phyloP scores from a whole-genome alignment of 139 green algal species.

The Chlamydomonas incerta region DNA sequence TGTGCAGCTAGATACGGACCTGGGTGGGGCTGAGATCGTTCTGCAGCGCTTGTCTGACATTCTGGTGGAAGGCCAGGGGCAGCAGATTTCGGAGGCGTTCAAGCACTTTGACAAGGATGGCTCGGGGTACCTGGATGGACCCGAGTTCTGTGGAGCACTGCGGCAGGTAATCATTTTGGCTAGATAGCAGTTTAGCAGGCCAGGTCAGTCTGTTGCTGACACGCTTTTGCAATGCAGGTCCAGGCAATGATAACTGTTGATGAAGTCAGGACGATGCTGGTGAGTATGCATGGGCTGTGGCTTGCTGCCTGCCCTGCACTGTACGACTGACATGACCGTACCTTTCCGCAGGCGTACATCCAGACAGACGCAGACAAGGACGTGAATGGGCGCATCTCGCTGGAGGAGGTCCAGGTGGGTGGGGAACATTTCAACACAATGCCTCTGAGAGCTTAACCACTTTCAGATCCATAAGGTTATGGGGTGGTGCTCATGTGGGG shows the following conservation, averaged over 20 bases:
- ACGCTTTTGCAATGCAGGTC: background rate
- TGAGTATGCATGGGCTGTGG: background rate
- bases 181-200: no score
- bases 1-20: background rate
- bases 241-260: background rate
- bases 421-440: no score
- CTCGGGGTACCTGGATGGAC: conserved; percentile 23
- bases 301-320: background rate
- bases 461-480: no score
- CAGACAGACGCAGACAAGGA: conserved; percentile 15
- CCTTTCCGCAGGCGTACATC: conserved; percentile 7
- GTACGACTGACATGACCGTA: background rate
- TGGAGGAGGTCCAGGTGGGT: conserved; percentile 20
- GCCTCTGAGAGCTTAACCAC: no score
- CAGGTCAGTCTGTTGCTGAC: no score
- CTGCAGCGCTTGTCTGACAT: conserved; percentile 4
- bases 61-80: background rate
- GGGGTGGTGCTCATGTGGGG: no score
- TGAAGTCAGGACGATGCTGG: conserved; percentile 16
- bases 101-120: background rate
- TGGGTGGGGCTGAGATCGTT: conserved; percentile 16
- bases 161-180: background rate
- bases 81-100: background rate
- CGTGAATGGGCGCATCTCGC: conserved; percentile 1
- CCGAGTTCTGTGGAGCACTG: conserved; percentile 14